Evolutionary conservation across 2,329 filamentous ascomycete genomes (phyloP), one percentile per base, ranked within the genome.

Genomic region (Hymenoscyphus scutula): DNA sequence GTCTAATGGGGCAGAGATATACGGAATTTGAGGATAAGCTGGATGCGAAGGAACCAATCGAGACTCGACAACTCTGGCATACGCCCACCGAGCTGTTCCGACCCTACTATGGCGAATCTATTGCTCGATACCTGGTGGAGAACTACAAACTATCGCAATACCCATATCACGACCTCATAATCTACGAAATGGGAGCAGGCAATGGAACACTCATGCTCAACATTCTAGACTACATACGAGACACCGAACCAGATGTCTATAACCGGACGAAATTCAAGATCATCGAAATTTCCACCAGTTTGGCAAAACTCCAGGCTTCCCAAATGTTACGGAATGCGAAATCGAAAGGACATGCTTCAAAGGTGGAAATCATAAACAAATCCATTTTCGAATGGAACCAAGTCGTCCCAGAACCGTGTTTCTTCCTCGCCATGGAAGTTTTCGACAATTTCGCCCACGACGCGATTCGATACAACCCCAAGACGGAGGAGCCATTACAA

Each of bases 381-480:
- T 96, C 91, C 72, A 90, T 99, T 74, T 98, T 99, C 74, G 92
- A 97, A 76, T 99, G 95, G 94, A 81, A 89, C 67, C 85, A 85
- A 55, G 91, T 90, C 68, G 91, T 97, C n/a, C 89, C 92, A 8
- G 90, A 89, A 2, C 95, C 94, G 0, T 98, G 95, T 80, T 99
- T 96, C 82, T 98, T 99, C 81, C 85, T 99, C 51, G 95, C 94
- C 53, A 89, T 99, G 77, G 95, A 99, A 77, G 95, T 99, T 68
- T 97, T 97, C 73, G 95, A 99, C 80, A 99, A 99, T 78, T 98
- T 99, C 75, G 88, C 92, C 38, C 96, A 99, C 79, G 95, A 99
- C 78, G 85, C 89, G 63, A 87, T 99, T 65, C 93, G 96, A 67
- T 99, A 98, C 79, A 89, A 98, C 77, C 82, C 89, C 11, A 77